phyloP scores from a whole-genome alignment of 1,284 basidiomycete genomes.

The Psilocybe mexicana region DNA sequence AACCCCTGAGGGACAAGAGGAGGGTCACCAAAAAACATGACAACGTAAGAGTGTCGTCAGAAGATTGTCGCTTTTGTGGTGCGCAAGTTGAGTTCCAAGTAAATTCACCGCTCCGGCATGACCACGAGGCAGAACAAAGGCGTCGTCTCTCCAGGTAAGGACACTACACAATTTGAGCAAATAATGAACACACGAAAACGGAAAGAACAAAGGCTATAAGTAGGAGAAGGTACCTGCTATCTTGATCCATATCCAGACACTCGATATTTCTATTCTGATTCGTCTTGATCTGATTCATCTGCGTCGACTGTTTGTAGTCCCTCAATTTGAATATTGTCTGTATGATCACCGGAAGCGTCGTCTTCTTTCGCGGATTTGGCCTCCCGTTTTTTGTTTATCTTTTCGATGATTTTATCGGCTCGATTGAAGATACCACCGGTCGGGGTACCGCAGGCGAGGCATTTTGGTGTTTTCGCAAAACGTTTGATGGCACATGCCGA shows the following conservation, averaged over 20 bases:
- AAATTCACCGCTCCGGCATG: not conserved
- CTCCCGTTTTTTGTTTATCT: constrained; percentile 65
- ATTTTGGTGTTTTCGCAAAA: constrained; percentile 93
- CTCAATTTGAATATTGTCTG: constrained; percentile 60
- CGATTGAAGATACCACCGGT: constrained; percentile 96
- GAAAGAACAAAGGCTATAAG: not conserved
- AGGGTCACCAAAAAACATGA: not conserved
- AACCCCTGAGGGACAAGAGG: not conserved
- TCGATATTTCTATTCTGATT: constrained; percentile 15
- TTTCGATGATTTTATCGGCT: constrained; percentile 81
- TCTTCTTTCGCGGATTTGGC: constrained; percentile 48
- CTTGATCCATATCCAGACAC: not conserved
- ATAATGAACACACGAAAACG: not conserved
- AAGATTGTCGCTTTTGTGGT: not conserved
- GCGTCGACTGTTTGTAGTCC: constrained; percentile 49
- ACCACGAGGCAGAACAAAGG: not conserved
- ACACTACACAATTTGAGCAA: not conserved
- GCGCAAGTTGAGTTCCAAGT: not conserved
- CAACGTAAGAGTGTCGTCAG: not conserved
- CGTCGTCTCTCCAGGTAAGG: not conserved
- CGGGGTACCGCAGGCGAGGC: constrained; percentile 90
- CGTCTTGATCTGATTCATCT: constrained; percentile 25
- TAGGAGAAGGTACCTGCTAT: constrained; percentile 1
- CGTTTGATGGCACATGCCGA: constrained; percentile 92
- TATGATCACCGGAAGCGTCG: constrained; percentile 42